These are phyloP conservation scores for Knoxia roxburghii DNA, from an alignment of 257 asterid genomes.

Conservation along the genomic window DNA sequence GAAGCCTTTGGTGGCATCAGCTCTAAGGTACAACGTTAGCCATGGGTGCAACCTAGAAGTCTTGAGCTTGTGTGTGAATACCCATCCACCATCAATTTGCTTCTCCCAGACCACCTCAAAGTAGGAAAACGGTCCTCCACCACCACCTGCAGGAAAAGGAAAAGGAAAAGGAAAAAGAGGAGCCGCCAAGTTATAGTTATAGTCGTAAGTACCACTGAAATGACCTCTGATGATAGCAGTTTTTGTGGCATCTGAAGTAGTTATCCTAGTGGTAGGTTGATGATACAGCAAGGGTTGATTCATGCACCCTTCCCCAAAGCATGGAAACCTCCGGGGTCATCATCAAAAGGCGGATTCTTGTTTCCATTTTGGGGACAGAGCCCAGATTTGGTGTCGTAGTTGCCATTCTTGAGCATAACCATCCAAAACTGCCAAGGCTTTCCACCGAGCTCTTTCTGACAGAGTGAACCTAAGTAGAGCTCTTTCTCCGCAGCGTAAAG, in stretches of 20 bases:
- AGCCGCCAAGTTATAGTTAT: neutral
- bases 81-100: neutral
- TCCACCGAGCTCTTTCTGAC: slow-evolving; percentile 13
- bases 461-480: slow-evolving; percentile 50
- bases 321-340: neutral
- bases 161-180: neutral
- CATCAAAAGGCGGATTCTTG: neutral
- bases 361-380: slow-evolving; percentile 1
- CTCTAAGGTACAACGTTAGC: slow-evolving; percentile 2
- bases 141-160: neutral
- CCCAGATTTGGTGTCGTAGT: slow-evolving; percentile 5
- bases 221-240: slow-evolving; percentile 40
- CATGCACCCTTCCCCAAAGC: slow-evolving; percentile 8
- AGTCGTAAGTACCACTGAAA: slow-evolving; percentile 1
- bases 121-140: neutral
- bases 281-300: slow-evolving; percentile 3
- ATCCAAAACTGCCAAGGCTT: slow-evolving; percentile 8
- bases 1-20: slow-evolving; percentile 7
- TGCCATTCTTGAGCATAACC: slow-evolving; percentile 6
- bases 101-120: slow-evolving; percentile 10
- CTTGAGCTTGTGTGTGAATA: neutral
- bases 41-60: neutral
- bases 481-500: slow-evolving; percentile 65
- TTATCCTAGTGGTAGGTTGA: neutral
- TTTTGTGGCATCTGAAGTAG: slow-evolving; percentile 14